Evolutionary conservation across 306 rosid genomes (phyloP).

Genomic region (Trifolium subterraneum): DNA sequence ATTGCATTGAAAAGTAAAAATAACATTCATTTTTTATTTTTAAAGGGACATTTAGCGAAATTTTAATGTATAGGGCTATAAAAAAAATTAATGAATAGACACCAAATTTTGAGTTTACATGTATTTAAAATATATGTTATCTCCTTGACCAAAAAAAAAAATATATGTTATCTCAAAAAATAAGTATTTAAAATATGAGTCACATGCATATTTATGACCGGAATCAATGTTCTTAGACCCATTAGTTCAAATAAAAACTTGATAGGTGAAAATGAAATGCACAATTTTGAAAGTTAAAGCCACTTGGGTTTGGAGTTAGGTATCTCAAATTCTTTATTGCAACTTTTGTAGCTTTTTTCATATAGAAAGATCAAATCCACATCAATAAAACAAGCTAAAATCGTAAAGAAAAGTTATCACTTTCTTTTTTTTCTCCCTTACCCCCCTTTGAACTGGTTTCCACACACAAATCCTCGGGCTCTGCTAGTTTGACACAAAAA

Average conservation of each 20-base stretch:
- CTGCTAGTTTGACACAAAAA: conserved; percentile 49
- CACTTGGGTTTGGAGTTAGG: conserved; percentile 52
- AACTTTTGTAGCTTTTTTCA: conserved; percentile 45
- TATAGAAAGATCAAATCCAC: conserved; percentile 47
- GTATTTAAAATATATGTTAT: no score
- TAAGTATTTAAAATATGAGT: neutral
- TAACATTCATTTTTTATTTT: no score
- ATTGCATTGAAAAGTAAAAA: no score
- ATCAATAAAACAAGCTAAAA: conserved; percentile 45
- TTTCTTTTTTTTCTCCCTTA: conserved; percentile 28
- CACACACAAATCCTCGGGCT: conserved; percentile 64
- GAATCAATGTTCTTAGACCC: neutral
- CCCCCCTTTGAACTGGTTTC: conserved; percentile 45
- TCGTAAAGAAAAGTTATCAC: conserved; percentile 43
- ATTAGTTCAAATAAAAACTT: conserved; percentile 27
- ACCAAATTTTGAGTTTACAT: no score
- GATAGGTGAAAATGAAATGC: conserved; percentile 15
- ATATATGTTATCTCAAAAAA: no score
- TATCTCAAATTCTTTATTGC: conserved; percentile 52
- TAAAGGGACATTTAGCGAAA: no score
- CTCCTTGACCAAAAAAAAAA: no score
- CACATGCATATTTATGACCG: neutral
- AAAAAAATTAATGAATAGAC: no score
- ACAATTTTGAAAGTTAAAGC: conserved; percentile 41
- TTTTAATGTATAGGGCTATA: no score